Conservation (phyloP, 768 basidiomycete genomes). For the Macrolepiota albuminosa region DNA sequence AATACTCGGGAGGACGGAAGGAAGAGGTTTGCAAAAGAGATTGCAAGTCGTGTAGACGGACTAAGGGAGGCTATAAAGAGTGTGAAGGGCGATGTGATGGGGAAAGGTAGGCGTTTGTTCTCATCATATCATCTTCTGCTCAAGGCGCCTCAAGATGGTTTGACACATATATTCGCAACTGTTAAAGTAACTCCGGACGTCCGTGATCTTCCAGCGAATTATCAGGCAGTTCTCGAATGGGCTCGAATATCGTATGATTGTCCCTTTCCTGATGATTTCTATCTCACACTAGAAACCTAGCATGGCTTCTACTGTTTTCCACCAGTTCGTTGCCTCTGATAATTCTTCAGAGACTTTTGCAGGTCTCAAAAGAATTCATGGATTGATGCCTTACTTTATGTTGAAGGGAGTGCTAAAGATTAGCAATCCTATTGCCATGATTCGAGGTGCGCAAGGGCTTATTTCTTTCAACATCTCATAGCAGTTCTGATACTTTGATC, state of each 20-base stretch:
- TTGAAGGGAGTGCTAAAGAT: slow-evolving; percentile 88
- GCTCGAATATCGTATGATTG: slow-evolving; percentile 87
- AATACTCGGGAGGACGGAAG: slow-evolving; percentile 81
- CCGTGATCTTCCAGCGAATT: slow-evolving; percentile 75
- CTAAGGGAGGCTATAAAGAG: slow-evolving; percentile 78
- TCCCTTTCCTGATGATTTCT: neutral
- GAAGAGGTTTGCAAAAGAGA: slow-evolving; percentile 81
- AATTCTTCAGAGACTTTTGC: slow-evolving; percentile 86
- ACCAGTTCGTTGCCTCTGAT: slow-evolving; percentile 91
- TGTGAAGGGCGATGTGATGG: slow-evolving; percentile 93
- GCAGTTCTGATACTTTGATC: neutral
- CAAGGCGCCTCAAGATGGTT: slow-evolving; percentile 54
- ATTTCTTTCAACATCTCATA: neutral
- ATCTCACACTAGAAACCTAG: slow-evolving; percentile 33
- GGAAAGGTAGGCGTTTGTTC: slow-evolving; percentile 49
- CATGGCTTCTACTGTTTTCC: slow-evolving; percentile 94
- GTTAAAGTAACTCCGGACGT: slow-evolving; percentile 80
- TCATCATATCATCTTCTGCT: neutral
- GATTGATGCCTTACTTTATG: slow-evolving; percentile 97
- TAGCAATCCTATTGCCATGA: slow-evolving; percentile 95
- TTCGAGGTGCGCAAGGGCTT: slow-evolving; percentile 52
- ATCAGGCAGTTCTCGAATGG: slow-evolving; percentile 92
- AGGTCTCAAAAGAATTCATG: slow-evolving; percentile 87
- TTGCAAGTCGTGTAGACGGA: slow-evolving; percentile 80
- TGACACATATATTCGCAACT: slow-evolving; percentile 83